Base-by-base conservation (phyloP, 2,329 filamentous ascomycete genomes). In the Escovopsis sp. region DNA sequence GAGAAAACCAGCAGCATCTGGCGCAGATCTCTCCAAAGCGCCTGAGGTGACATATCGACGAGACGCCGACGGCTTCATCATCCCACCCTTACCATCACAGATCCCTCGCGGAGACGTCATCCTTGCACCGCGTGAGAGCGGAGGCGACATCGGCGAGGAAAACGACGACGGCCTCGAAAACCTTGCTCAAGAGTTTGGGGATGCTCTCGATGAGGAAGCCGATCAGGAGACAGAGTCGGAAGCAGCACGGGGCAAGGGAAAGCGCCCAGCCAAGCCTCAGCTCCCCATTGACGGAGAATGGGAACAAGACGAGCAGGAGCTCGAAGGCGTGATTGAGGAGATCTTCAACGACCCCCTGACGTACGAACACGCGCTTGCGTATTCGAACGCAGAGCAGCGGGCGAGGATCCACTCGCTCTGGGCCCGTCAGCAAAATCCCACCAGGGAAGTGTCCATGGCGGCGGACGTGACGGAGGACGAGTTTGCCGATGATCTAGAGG, bases 401-500 rank as follows among this genome's bases (percentile, higher is more conserved):
- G 74, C 72, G 2, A 63, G 65, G 6, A 68, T 73, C 12, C 70
- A 70, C 60, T 69, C 69, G 2, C 62, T 70, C 40, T 68, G 69
- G 58, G 69, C 68, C 26, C 63, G 72, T 15, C 63, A 67, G 12
- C 63, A 66, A 46, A 67, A 65, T 26, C 69, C 68, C 1, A 60
- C 55, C 30, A 69, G 64, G 51, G 62, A 63, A 28, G 65, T 72
- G 10, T 72, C 69, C 18, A 77, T 78, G 67, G 69, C 73, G 26
- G 69, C 73, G 6, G 77, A 82, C 42, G 80, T 93, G 18, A 77
- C 73, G 40, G 83, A 84, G 44, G 75, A 83, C 44, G 88, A 95
- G 55, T 95, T 96, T 54, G 84, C 80, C 33, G 79, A 93, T 52
- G 91, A 98, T 48, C 82, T 80, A 0, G 91, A 98, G 59, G 86